Conservation (phyloP, 2,329 filamentous ascomycete genomes). For the Ambrosiella beaveri region DNA sequence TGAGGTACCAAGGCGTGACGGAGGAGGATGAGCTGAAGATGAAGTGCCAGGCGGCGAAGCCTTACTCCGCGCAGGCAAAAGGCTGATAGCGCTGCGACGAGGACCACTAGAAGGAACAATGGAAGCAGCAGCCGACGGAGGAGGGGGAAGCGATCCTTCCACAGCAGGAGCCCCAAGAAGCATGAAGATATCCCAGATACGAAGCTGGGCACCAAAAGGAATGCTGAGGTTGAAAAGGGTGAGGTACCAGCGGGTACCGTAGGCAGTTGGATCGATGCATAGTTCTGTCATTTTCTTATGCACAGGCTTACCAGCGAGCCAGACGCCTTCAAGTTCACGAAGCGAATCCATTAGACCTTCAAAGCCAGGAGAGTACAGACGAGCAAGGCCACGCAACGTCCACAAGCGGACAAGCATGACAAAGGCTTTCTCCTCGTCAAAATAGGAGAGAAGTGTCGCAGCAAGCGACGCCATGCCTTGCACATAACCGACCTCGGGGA, state of each 20-base stretch:
- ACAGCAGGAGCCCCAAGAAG: slow-evolving; percentile 60
- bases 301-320: slow-evolving; percentile 67
- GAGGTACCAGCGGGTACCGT: slow-evolving; percentile 92
- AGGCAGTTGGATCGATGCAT: slow-evolving; percentile 72
- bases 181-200: slow-evolving; percentile 97
- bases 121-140: slow-evolving; percentile 2
- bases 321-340: slow-evolving; percentile 66
- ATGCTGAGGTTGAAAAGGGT: slow-evolving; percentile 96
- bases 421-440: slow-evolving; percentile 85
- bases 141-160: slow-evolving; percentile 14
- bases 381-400: slow-evolving; percentile 70
- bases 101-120: neutral
- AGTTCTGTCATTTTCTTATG: slow-evolving; percentile 61
- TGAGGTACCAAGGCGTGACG: slow-evolving; percentile 9
- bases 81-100: slow-evolving; percentile 21
- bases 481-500: slow-evolving; percentile 82
- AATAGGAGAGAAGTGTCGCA: slow-evolving; percentile 87
- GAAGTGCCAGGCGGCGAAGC: slow-evolving; percentile 98
- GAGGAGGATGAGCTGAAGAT: slow-evolving; percentile 46
- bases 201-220: slow-evolving; percentile 81
- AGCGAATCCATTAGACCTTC: slow-evolving; percentile 72
- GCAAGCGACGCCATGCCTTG: slow-evolving; percentile 94
- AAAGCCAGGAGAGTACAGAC: slow-evolving; percentile 72
- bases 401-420: slow-evolving; percentile 94
- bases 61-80: slow-evolving; percentile 83